Evolutionary conservation across 768 basidiomycete species (phyloP), one percentile per base, ranked within the genome.

Genomic region (Suillus subluteus): DNA sequence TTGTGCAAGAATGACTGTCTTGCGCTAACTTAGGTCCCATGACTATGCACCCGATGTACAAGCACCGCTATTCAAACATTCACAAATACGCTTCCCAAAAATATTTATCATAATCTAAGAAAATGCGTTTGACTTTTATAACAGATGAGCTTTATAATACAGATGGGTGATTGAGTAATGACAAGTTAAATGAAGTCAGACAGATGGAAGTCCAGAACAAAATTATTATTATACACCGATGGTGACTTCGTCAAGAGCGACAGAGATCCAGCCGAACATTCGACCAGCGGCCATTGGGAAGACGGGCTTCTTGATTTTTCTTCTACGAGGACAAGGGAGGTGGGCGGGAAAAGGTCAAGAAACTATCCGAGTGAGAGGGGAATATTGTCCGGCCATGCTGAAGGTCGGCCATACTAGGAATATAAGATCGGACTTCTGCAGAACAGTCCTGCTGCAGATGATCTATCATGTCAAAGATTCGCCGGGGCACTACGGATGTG

Each of bases 351-450:
- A 81, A 81, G 16, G 76, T 81, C 37, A 76, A 75, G 62, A 74
- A 79, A 61, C 68, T 71, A 61, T 71, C 70, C 46, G 71, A 63
- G 37, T 44, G 69, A 21, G 69, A 64, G 58, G 26, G 40, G 43
- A 70, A 70, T 35, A 64, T 62, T 11, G 55, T n/a, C 21, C 35
- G 65, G 56, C 74, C 56, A 43, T 55, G 67, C 48, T 64, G 64
- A 63, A 68, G 61, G 58, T 64, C 67, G 64, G 72, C 66, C n/a
- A 78, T 67, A 62, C 77, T 74, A 46, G 78, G 81, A 64, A 88
- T 82, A 70, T 87, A 92, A 54, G 88, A 82, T 70, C 81, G 83
- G 65, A 91, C 90, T 72, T 90, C 88, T 68, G 81, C 79, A 59
- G 88, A 89, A 52, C 73, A 66, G 74, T 92, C 91, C 64, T 79